Conservation (phyloP, 257 asterid genomes). For the Solanum tacnaense region DNA sequence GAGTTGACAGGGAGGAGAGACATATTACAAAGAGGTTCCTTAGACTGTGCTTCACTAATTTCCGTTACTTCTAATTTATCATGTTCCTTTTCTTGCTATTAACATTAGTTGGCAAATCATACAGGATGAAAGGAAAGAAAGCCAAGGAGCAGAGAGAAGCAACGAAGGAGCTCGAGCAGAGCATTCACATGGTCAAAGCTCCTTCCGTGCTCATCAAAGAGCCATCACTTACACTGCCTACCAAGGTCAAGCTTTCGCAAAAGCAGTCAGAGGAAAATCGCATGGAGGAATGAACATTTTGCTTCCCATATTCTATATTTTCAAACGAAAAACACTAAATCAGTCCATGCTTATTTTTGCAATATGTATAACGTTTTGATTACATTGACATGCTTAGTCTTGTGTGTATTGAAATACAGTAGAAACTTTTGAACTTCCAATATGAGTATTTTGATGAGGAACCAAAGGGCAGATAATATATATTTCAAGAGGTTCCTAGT, state of each 20-base stretch:
- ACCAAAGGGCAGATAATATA: not conserved
- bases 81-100: not conserved
- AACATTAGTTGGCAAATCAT: constrained; percentile 19
- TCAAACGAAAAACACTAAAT: not conserved
- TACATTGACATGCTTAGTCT: too few species aligned
- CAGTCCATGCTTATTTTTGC: not conserved
- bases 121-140: constrained; percentile 62
- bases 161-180: constrained; percentile 30
- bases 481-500: not conserved
- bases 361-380: too few species aligned
- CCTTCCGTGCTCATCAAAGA: constrained; percentile 32
- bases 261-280: constrained; percentile 5
- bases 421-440: not conserved
- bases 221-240: constrained; percentile 35
- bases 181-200: constrained; percentile 53
- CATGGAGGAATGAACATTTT: constrained; percentile 22
- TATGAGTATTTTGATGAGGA: not conserved
- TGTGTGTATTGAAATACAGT: too few species aligned
- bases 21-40: too few species aligned
- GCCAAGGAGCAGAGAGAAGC: constrained; percentile 30
- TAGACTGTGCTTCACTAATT: too few species aligned
- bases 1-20: too few species aligned
- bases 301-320: not conserved
- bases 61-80: not conserved
- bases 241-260: constrained; percentile 19